Base-by-base conservation (phyloP, 176 grass and related monocot species). In the Pontederia paniculata region DNA sequence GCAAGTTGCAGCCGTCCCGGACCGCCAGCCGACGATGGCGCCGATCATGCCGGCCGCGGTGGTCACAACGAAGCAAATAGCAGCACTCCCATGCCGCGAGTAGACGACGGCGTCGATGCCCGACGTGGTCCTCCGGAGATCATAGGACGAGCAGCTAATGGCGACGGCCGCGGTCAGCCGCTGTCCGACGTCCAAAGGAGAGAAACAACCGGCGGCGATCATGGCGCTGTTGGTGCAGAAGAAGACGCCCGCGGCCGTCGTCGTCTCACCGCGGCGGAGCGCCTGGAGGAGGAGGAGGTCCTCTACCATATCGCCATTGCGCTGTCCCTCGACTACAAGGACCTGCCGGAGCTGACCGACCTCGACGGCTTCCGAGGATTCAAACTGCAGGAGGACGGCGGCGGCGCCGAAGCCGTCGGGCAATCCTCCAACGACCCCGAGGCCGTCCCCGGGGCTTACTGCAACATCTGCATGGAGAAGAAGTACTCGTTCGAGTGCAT, bases 391-490 rank as follows among this genome's bases (percentile, higher is more conserved):
- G 23, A 56, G 19, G 9, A 56, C 21, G 54, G 15, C 55, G 21
- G 4, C 1, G 22, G 16, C 10, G 58, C 9, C 4, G 10, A 7
- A 16, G 58, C 19, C 17, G 2, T 21, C 10, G 58, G 58, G 17
- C 17, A 46, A 46, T 62, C 58, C 19, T 62, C 58, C 17, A 20
- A 9, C 10, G 17, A 4, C 12, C 42, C 55, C 12, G 21, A 61
- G 23, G 43, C 19, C 9, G 45, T 15, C 0, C 7, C 5, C 45
- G n/a, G 12, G 9, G 22, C 74, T 22, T 63, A 78, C 66, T 95
- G 84, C 55, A 14, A 28, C 21, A 89, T 89, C 50, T 85, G 84
- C 76, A 83, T 85, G 84, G 78, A 85, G 23, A 41, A 37, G 11
- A 15, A 78, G 2, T 41, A 31, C 2, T 23, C 52, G 28, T 10